Evolutionary conservation across 441 rosid genomes (phyloP), one percentile per base, ranked within the genome.

Genomic region (Populus hybrid): DNA sequence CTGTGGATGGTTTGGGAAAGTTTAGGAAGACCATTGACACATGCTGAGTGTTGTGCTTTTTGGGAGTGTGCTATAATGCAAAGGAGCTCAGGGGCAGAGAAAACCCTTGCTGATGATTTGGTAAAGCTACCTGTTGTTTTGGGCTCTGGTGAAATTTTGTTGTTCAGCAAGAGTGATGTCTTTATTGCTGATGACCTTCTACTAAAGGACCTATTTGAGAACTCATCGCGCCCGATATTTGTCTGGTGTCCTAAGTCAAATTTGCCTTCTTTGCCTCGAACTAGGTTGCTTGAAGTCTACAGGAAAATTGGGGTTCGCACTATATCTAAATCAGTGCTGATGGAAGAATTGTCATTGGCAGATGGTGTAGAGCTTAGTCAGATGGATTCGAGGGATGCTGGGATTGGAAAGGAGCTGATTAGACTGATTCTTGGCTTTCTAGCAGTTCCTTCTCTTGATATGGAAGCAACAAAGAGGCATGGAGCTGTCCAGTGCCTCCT

Each of bases 1-100:
- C 86, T 92, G 70, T 92, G 98, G 97, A 86, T 86, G 82, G 79
- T 26, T 16, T 92, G 94, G 97, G 95, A 90, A 84, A 66, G 46
- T 63, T 85, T 83, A 10, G 75, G 68, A 46, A 69, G 69, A 6
- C 64, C 24, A 24, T 70, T 93, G 86, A 81, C 93, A 4, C 32
- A 80, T 20, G 80, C 75, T 1, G 87, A 88, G 75, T 91, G 95
- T 66, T 84, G 85, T 80, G 87, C 94, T 63, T 93, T 93, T 75
- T 93, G 98, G 98, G 53, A 79, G 11, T 85, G 75, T 67, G 84
- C 84, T 24, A 2, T 78, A 64, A 69, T 53, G 68, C 74, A 82
- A n/a, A 46, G 71, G 77, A 34, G 80, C 79, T 40, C 81, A 1
- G 70, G 65, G 50, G 74, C 69, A 0, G 81, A 77, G 74, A 64